These are phyloP conservation scores for Colletotrichum nymphaeae DNA, from an alignment of 2,329 filamentous ascomycete species.

Conservation along the genomic window DNA sequence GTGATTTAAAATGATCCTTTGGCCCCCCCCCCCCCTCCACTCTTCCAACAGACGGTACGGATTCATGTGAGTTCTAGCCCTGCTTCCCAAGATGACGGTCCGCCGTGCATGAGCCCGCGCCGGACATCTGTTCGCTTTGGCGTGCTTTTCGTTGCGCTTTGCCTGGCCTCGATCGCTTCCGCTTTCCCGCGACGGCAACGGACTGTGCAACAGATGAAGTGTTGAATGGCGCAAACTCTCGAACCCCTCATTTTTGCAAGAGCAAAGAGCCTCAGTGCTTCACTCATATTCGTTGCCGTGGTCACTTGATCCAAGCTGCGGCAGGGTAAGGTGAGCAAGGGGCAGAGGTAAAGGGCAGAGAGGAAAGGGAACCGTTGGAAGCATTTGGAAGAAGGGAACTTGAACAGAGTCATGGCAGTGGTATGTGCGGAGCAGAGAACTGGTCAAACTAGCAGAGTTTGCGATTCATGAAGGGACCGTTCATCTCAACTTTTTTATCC, in stretches of 20 bases:
- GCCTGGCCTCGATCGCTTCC: constrained; percentile 22
- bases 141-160: background rate
- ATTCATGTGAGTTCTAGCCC: background rate
- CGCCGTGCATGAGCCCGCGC: background rate
- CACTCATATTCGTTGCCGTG: background rate
- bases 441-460: constrained; percentile 9
- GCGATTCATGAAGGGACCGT: constrained; percentile 26
- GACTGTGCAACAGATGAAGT: background rate
- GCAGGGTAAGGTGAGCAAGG: constrained; percentile 30
- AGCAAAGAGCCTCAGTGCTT: background rate
- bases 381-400: background rate
- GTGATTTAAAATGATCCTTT: background rate
- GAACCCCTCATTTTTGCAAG: background rate
- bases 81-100: background rate
- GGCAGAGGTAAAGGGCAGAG: background rate
- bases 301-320: constrained; percentile 24
- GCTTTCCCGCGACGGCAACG: background rate
- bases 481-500: constrained; percentile 29
- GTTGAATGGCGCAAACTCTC: background rate
- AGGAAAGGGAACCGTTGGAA: constrained; percentile 1
- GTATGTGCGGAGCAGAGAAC: background rate
- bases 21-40: background rate
- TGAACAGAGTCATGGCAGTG: background rate
- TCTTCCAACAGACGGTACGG: background rate
- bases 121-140: constrained; percentile 8